Percentiles rank a stretch among this genome's conserved stretches.
These are phyloP conservation scores for Epichloe gansuensis DNA, from an alignment of 2,329 filamentous ascomycete genomes.

Conservation along the genomic window DNA sequence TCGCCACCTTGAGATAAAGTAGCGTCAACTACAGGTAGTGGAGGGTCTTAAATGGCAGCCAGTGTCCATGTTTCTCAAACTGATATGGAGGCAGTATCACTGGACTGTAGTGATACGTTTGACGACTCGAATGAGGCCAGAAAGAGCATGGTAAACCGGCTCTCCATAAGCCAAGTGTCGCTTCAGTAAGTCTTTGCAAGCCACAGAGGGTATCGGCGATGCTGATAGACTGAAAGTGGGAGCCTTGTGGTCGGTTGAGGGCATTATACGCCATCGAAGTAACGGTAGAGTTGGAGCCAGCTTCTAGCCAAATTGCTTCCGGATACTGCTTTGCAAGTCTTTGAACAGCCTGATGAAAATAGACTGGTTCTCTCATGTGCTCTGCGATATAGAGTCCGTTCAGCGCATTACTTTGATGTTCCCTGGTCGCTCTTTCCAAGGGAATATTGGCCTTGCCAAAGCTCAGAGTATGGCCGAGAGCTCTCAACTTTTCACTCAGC, in stretches of 20 bases:
- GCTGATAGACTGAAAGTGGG: slow-evolving; percentile 2
- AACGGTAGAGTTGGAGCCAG: slow-evolving; percentile 26
- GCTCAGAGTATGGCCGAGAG: slow-evolving; percentile 10
- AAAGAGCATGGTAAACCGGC: slow-evolving; percentile 20
- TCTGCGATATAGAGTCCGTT: slow-evolving; percentile 13
- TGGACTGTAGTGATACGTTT: slow-evolving; percentile 12
- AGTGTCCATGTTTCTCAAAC: slow-evolving; percentile 28
- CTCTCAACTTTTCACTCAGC: slow-evolving; percentile 16
- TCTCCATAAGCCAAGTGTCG: slow-evolving; percentile 27
- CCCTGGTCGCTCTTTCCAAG: slow-evolving; percentile 5
- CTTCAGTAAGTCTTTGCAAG: slow-evolving; percentile 12
- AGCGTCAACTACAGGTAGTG: no score
- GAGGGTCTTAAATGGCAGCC: slow-evolving; percentile 18
- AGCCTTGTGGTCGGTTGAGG: slow-evolving; percentile 2
- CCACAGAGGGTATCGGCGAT: background rate
- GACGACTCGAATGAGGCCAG: slow-evolving; percentile 24
- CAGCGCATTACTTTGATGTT: background rate
- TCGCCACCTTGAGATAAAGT: no score
- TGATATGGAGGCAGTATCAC: slow-evolving; percentile 29
- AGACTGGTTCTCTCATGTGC: slow-evolving; percentile 33
- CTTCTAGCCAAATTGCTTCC: slow-evolving; percentile 24
- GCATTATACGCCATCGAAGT: slow-evolving; percentile 21
- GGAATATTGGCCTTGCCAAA: slow-evolving; percentile 3
- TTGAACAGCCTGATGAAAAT: slow-evolving; percentile 29
- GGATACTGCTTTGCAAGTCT: slow-evolving; percentile 21